phyloP scores from a whole-genome alignment of 345 rosid species.

The Aurinia saxatilis region DNA sequence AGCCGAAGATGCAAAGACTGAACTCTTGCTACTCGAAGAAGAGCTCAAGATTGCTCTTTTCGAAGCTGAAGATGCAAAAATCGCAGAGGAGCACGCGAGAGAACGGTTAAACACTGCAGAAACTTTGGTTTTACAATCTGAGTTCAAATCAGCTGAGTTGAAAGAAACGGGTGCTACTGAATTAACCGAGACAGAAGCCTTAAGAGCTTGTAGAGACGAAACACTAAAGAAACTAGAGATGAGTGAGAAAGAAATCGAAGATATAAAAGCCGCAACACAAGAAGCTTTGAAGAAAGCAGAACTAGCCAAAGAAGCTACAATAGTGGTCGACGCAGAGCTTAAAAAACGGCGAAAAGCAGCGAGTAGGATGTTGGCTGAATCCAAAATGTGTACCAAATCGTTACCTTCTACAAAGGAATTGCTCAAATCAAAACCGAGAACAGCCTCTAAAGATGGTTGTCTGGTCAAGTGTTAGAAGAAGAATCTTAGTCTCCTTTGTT shows the following conservation, averaged over 20 bases:
- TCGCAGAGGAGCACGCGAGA: constrained; percentile 50
- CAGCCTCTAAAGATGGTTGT: constrained; percentile 45
- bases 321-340: constrained; percentile 75
- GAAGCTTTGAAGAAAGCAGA: constrained; percentile 79
- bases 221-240: constrained; percentile 59
- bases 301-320: constrained; percentile 81
- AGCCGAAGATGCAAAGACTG: constrained; percentile 46
- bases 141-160: constrained; percentile 57
- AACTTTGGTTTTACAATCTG: constrained; percentile 53
- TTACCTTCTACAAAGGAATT: constrained; percentile 45
- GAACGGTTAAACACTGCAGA: constrained; percentile 50
- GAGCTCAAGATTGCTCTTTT: constrained; percentile 52
- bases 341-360: constrained; percentile 72
- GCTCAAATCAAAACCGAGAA: constrained; percentile 41
- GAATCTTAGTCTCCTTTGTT: constrained; percentile 23
- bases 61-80: constrained; percentile 72
- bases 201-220: constrained; percentile 83
- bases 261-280: constrained; percentile 56
- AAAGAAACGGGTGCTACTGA: constrained; percentile 67
- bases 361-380: constrained; percentile 57
- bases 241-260: constrained; percentile 63
- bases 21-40: constrained; percentile 40
- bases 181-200: constrained; percentile 83
- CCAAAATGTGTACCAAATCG: constrained; percentile 43
- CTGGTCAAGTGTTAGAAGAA: constrained; percentile 48